Evolutionary conservation across 768 basidiomycete species (phyloP).

Genomic region (Leucocoprinus sp.): DNA sequence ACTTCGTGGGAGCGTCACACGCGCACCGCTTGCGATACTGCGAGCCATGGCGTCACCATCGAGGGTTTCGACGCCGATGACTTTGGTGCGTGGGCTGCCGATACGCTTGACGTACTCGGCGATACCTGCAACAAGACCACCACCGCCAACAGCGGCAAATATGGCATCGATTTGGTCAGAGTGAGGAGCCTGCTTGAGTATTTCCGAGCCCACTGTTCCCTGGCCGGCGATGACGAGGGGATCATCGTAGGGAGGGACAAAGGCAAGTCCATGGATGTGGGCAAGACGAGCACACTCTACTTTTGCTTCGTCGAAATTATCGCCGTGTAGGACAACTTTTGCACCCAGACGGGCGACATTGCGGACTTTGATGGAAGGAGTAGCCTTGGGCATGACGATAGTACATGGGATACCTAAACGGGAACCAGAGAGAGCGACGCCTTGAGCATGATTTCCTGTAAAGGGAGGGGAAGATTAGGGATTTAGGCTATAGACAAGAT

Average conservation of each 20-base stretch:
- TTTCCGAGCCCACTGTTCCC: slow-evolving; percentile 91
- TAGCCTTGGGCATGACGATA: slow-evolving; percentile 97
- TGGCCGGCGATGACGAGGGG: slow-evolving; percentile 96
- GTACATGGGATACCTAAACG: slow-evolving; percentile 88
- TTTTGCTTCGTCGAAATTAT: slow-evolving; percentile 95
- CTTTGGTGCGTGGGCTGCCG: slow-evolving; percentile 71
- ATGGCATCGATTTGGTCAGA: slow-evolving; percentile 75
- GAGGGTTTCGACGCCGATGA: slow-evolving; percentile 88
- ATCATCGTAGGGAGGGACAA: slow-evolving; percentile 97
- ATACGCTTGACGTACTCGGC: slow-evolving; percentile 89
- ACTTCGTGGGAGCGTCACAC: slow-evolving; percentile 83
- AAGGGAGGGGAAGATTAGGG: not conserved
- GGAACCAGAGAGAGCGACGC: slow-evolving; percentile 91
- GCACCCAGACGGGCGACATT: slow-evolving; percentile 94
- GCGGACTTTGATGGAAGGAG: slow-evolving; percentile 92
- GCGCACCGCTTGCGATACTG: slow-evolving; percentile 73
- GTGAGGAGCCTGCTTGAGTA: slow-evolving; percentile 79
- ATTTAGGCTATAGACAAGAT: not conserved
- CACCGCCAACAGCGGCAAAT: slow-evolving; percentile 90
- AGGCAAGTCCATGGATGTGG: slow-evolving; percentile 63
- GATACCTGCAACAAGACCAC: slow-evolving; percentile 88
- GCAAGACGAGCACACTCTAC: slow-evolving; percentile 87
- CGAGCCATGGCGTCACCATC: slow-evolving; percentile 92
- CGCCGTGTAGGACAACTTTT: slow-evolving; percentile 86
- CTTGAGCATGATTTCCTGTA: slow-evolving; percentile 96